A percentile compares a stretch with the other conserved stretches of the same genome.
Evolutionary conservation across 164 flowering plant species (phyloP).

Genomic region (Magnolia kwangsiensis): DNA sequence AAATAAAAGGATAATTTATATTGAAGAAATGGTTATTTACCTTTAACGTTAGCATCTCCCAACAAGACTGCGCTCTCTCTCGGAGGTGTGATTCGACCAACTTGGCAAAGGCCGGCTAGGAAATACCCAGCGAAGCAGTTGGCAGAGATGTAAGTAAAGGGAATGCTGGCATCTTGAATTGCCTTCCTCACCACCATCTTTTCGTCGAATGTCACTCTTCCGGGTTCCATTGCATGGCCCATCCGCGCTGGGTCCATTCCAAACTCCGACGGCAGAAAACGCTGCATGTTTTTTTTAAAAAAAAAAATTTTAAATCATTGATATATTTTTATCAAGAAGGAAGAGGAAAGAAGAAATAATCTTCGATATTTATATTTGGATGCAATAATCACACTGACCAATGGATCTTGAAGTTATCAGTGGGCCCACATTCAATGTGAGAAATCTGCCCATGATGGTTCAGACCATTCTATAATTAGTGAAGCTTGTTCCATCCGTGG

Average conservation of each 20-base stretch:
- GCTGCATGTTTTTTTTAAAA: slow-evolving; percentile 3
- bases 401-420: no score
- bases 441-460: no score
- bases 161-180: slow-evolving; percentile 20
- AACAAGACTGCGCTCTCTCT: slow-evolving; percentile 5
- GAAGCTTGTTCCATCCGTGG: no score
- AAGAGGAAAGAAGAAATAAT: no score
- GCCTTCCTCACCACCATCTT: slow-evolving; percentile 24
- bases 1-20: no score
- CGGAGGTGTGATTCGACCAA: slow-evolving; percentile 9
- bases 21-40: neutral
- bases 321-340: neutral
- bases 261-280: slow-evolving; percentile 21
- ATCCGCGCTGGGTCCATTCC: slow-evolving; percentile 21
- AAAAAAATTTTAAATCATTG: neutral
- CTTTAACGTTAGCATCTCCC: slow-evolving; percentile 19
- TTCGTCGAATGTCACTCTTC: slow-evolving; percentile 21
- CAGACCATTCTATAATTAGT: no score
- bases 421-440: no score
- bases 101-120: slow-evolving; percentile 11
- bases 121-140: slow-evolving; percentile 25
- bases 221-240: slow-evolving; percentile 19
- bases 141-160: slow-evolving; percentile 22
- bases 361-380: no score
- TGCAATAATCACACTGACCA: no score